A percentile compares a stretch with the other conserved stretches of the same genome.
Conservation (phyloP, 176 grass and related monocot species). For the Juncus effusus region DNA sequence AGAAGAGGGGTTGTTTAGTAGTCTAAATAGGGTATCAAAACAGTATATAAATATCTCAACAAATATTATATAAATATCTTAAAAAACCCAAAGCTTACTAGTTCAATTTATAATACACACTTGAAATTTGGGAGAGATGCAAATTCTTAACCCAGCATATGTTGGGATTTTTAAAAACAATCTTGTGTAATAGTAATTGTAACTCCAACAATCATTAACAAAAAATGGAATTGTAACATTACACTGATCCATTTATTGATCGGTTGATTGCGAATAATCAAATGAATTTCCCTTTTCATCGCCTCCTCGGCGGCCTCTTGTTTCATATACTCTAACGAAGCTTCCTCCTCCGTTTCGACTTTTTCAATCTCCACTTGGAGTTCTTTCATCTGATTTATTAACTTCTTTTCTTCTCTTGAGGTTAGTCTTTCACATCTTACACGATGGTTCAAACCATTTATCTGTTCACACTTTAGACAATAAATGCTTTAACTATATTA, state of each 20-base stretch:
- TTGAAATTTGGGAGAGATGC: no score
- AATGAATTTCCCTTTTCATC: no score
- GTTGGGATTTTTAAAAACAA: no score
- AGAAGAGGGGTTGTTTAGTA: neutral
- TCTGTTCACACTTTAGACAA: neutral
- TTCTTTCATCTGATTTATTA: conserved; percentile 1
- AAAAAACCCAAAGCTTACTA: no score
- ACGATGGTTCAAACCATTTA: conserved; percentile 7
- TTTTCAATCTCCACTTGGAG: neutral
- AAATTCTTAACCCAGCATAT: no score
- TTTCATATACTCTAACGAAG: neutral
- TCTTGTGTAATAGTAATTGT: no score
- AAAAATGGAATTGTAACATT: no score
- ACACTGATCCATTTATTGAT: neutral
- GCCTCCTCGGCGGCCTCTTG: neutral
- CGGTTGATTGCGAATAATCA: neutral
- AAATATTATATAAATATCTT: no score
- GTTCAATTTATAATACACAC: no score
- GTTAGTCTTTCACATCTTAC: neutral
- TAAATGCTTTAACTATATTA: neutral
- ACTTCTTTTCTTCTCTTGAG: conserved; percentile 7
- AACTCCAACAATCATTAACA: no score
- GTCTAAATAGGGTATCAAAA: no score
- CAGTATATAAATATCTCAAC: no score
- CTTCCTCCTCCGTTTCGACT: neutral